A percentile compares a stretch with the other conserved stretches of the same genome.
These are phyloP conservation scores for Cymbidium sinense DNA, from an alignment of 106 monocot species.

Conservation along the genomic window DNA sequence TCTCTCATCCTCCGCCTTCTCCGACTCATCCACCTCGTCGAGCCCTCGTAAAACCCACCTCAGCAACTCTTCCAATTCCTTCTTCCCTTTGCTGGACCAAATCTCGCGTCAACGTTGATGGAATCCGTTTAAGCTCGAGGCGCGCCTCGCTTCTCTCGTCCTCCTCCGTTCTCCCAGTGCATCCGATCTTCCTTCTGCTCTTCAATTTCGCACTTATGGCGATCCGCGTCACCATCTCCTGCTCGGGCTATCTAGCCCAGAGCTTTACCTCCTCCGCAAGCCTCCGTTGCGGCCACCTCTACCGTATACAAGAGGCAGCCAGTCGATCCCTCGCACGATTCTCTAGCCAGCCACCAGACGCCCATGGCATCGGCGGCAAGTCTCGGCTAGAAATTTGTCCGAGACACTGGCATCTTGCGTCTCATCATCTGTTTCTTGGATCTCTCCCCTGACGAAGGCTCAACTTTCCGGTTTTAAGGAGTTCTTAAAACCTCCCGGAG, in stretches of 20 bases:
- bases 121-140: not conserved
- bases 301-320: conserved; percentile 32
- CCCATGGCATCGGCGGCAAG: not conserved
- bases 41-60: not conserved
- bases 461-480: not conserved
- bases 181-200: conserved; percentile 10
- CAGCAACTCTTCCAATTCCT: not conserved
- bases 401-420: not conserved
- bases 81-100: conserved; percentile 5
- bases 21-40: not conserved
- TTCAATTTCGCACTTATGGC: conserved; percentile 46
- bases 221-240: conserved; percentile 64
- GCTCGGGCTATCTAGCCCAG: conserved; percentile 69
- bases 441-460: not conserved
- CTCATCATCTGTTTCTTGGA: not conserved
- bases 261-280: conserved; percentile 42
- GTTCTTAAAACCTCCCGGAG: not conserved
- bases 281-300: conserved; percentile 29
- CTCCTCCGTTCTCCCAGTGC: conserved; percentile 10
- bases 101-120: conserved; percentile 10
- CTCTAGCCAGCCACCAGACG: not conserved
- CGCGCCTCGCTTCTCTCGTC: not conserved
- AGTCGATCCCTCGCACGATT: conserved; percentile 22
- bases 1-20: not conserved
- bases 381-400: not conserved